Base-by-base conservation (phyloP, 306 rosid species). In the Prunus mongolica region DNA sequence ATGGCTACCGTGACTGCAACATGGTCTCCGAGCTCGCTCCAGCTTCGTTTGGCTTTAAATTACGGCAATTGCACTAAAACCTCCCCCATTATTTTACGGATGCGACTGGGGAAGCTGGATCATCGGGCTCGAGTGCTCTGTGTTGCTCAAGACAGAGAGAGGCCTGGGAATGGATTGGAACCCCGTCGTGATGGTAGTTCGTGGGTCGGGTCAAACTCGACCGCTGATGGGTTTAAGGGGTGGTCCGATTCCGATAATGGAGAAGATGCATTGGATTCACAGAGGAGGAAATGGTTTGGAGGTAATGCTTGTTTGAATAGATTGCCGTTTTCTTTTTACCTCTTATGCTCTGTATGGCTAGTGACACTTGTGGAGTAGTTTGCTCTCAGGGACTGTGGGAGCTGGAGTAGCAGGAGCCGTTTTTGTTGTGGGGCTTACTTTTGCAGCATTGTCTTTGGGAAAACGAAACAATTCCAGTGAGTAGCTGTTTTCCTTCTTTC, bases 21-120 rank as follows among this genome's bases (percentile, higher is more conserved):
- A 15, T 91, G 88, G 76, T 86, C 89, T 2, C 98, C 99, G 67
- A 89, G 86, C 84, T 92, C 99, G 45, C 99, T 86, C n/a, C 99
- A 92, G 91, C 97, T 96, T 15, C 90, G 96, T 61, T 80, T 87
- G 45, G 97, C 96, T 74, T 73, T 91, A 41, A 88, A 79, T 78
- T 78, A 65, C 41, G 57, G 84, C 46, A 83, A 78, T 73, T 77
- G 65, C 76, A 65, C 76, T 55, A 85, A 74, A 83, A 79, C 82
- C 61, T 88, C 96, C 9, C 30, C 78, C 12, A 8, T 60, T 72
- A 56, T 77, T 22, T 77, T 77, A 16, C 90, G 85, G 72, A 70
- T 78, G 13, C 85, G 87, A 25, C 5, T 74, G 38, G 71, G 82
- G 72, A 83, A 79, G 63, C 69, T 52, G 79, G 78, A 83, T 82